These are phyloP conservation scores for Candida sp. DNA, from an alignment of 1,139 yeast species.

Conservation along the genomic window DNA sequence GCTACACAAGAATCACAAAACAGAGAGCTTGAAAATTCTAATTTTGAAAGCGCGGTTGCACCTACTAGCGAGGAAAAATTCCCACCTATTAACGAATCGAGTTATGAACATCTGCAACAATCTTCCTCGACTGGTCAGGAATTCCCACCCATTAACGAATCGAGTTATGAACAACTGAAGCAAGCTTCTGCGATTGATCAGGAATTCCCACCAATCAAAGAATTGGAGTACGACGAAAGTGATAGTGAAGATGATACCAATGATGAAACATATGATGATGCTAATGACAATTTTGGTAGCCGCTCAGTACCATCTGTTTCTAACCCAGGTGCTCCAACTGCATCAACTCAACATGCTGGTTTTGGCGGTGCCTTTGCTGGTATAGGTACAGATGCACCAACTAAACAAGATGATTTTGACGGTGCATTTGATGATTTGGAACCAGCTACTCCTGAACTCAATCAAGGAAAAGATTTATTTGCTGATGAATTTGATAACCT, in stretches of 20 bases:
- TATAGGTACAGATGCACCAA: constrained; percentile 1
- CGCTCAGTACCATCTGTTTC: constrained; percentile 9
- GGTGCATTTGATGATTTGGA: constrained; percentile 36
- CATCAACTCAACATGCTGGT: too few relatives aligned
- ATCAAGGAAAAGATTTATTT: constrained; percentile 25
- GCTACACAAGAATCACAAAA: constrained; percentile 14
- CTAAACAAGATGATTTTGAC: constrained; percentile 27
- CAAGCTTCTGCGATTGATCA: constrained; percentile 18
- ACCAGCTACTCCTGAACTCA: constrained; percentile 32
- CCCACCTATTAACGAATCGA: too few relatives aligned
- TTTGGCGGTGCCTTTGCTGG: constrained; percentile 5
- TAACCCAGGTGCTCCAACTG: constrained; percentile 5
- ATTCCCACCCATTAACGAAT: not conserved
- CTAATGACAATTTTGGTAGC: constrained; percentile 32
- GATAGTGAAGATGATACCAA: constrained; percentile 37
- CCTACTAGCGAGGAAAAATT: constrained; percentile 5
- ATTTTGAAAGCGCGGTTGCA: constrained; percentile 4
- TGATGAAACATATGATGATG: constrained; percentile 36
- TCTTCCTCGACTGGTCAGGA: too few relatives aligned
- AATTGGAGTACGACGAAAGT: constrained; percentile 59
- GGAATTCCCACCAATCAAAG: constrained; percentile 74
- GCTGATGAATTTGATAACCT: constrained; percentile 37
- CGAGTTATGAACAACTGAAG: not conserved
- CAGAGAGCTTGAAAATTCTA: constrained; percentile 3
- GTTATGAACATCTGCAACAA: too few relatives aligned